Percentiles rank a stretch among this genome's conserved stretches.
Conservation (phyloP, 2,329 filamentous ascomycete species). For the Simplicillium aogashimaense region DNA sequence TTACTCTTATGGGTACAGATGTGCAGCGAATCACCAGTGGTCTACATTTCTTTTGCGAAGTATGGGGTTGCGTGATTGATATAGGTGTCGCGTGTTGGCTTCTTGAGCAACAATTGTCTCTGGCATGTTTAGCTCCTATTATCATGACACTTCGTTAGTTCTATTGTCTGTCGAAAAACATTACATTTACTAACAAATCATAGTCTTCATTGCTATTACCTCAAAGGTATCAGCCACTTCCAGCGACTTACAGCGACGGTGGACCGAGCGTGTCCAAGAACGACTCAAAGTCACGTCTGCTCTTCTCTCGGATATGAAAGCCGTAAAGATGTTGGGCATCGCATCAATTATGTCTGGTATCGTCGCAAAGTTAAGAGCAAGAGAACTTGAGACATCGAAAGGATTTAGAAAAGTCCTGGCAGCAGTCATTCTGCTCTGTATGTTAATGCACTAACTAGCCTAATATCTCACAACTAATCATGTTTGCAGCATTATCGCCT, state of each 20-base stretch:
- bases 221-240: not conserved
- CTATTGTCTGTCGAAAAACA: not conserved
- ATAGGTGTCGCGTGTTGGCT: conserved; percentile 19
- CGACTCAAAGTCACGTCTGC: conserved; percentile 1
- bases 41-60: conserved; percentile 13
- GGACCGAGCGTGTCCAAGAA: conserved; percentile 23
- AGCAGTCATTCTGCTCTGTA: conserved; percentile 4
- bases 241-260: conserved; percentile 19
- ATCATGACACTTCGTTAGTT: conserved; percentile 9
- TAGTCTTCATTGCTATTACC: not conserved
- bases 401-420: conserved; percentile 15
- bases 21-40: conserved; percentile 16
- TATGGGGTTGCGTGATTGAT: conserved; percentile 18
- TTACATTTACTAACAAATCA: not conserved
- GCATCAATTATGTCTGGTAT: conserved; percentile 13
- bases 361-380: conserved; percentile 14
- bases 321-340: conserved; percentile 9
- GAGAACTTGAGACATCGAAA: conserved; percentile 18
- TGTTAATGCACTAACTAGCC: not conserved
- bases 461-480: not conserved
- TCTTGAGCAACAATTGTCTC: conserved; percentile 15
- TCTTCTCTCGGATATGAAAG: conserved; percentile 5
- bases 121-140: conserved; percentile 16
- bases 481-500: conserved; percentile 9
- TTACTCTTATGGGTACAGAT: conserved; percentile 22